Conservation (phyloP, 2,329 filamentous ascomycete species). For the Paecilomyces niveus region DNA sequence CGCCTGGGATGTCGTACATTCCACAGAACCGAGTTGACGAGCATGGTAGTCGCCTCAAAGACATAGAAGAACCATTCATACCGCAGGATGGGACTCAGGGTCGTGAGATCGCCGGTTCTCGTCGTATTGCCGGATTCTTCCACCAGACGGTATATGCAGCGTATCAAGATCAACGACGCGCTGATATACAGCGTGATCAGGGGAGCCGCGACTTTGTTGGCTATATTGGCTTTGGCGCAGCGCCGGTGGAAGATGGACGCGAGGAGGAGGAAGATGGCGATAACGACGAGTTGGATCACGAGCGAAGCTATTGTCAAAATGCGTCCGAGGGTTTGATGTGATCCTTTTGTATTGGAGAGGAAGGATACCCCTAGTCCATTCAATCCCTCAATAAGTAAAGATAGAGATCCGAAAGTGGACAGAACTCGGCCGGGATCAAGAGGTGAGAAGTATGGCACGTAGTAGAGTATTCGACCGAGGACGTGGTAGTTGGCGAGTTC, state of each 20-base stretch:
- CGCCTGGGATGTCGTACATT: slow-evolving; percentile 47
- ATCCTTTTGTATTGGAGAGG: slow-evolving; percentile 33
- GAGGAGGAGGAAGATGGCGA: slow-evolving; percentile 43
- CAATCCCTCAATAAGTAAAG: slow-evolving; percentile 42
- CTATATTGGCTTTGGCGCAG: slow-evolving; percentile 32
- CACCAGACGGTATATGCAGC: neutral
- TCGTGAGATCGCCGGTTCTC: slow-evolving; percentile 25
- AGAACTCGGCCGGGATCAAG: slow-evolving; percentile 42
- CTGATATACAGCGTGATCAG: neutral
- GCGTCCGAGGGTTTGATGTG: slow-evolving; percentile 35
- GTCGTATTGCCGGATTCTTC: slow-evolving; percentile 48
- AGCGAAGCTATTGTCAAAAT: slow-evolving; percentile 44
- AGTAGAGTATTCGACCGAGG: slow-evolving; percentile 54
- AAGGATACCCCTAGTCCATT: slow-evolving; percentile 46
- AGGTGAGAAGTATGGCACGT: slow-evolving; percentile 53
- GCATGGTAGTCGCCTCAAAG: slow-evolving; percentile 50
- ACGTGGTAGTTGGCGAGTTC: slow-evolving; percentile 57
- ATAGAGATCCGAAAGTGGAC: slow-evolving; percentile 42
- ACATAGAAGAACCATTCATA: slow-evolving; percentile 56
- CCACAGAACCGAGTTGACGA: slow-evolving; percentile 44
- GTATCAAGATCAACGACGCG: neutral
- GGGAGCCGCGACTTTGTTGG: slow-evolving; percentile 31
- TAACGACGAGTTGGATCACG: slow-evolving; percentile 44
- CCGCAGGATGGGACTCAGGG: slow-evolving; percentile 43
- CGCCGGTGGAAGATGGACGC: slow-evolving; percentile 41